phyloP scores from a whole-genome alignment of 331 rosid genomes.

The Rhamnella rubrinervis region DNA sequence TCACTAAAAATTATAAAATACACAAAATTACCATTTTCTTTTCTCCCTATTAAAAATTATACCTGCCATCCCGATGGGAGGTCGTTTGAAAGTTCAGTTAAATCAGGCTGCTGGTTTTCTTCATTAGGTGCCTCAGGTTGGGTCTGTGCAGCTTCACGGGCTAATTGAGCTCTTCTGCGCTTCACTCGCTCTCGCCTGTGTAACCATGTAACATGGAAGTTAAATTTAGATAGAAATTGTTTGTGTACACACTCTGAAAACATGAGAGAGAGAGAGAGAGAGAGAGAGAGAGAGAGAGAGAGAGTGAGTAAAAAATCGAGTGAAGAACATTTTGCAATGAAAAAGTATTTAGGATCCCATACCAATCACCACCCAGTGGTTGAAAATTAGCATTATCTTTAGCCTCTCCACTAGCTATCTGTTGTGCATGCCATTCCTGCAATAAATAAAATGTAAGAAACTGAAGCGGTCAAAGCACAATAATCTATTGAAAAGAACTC shows the following conservation, averaged over 20 bases:
- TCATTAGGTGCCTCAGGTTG: constrained; percentile 34
- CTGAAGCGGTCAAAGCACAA: constrained; percentile 5
- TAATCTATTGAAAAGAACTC: neutral
- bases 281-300: neutral
- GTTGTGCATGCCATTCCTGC: constrained; percentile 61
- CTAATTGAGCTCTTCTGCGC: constrained; percentile 72
- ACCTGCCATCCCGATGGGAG: constrained; percentile 96
- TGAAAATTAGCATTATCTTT: constrained; percentile 63
- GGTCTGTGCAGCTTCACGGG: constrained; percentile 36
- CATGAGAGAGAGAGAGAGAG: too few relatives aligned
- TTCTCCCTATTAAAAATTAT: neutral
- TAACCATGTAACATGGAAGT: neutral
- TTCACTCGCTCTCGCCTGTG: constrained; percentile 85
- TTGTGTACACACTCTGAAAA: too few relatives aligned
- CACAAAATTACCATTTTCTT: neutral
- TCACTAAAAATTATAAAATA: neutral
- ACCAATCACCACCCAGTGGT: constrained; percentile 67
- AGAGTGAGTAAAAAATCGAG: neutral
- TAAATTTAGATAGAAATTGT: neutral
- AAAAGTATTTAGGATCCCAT: constrained; percentile 1
- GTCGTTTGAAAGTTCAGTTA: constrained; percentile 53
- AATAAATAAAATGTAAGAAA: constrained; percentile 31
- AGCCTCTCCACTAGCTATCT: constrained; percentile 60
- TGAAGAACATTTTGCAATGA: neutral
- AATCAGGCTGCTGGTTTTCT: constrained; percentile 53